Conservation (phyloP, 352 stramenopile genomes). For the Peronospora farinosa region DNA sequence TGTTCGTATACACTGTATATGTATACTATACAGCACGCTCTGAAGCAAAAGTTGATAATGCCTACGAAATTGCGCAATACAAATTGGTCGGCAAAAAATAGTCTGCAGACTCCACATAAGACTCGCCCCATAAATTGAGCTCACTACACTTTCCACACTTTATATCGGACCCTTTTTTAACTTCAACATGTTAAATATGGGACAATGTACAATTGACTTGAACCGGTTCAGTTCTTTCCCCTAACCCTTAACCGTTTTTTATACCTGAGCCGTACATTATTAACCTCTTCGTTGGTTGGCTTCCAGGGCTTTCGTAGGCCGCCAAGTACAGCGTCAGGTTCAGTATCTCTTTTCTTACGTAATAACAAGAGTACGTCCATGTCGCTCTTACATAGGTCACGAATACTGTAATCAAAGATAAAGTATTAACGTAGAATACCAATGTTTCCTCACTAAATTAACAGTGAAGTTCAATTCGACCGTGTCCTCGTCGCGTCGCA, state of each 20-base stretch:
- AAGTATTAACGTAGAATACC: conserved; percentile 1
- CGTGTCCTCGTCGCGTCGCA: conserved; percentile 93
- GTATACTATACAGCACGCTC: conserved; percentile 23
- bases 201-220: not conserved
- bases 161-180: not conserved
- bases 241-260: conserved; percentile 17
- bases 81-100: conserved; percentile 21
- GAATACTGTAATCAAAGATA: no score
- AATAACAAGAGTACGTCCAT: conserved; percentile 75
- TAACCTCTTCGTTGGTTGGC: conserved; percentile 24
- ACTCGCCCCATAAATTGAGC: conserved; percentile 4
- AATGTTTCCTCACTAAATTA: conserved; percentile 2
- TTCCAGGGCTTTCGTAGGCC: conserved; percentile 1
- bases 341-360: conserved; percentile 82
- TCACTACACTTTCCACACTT: not conserved
- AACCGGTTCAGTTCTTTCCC: not conserved
- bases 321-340: not conserved
- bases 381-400: conserved; percentile 1
- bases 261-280: conserved; percentile 11
- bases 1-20: conserved; percentile 3
- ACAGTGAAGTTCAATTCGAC: conserved; percentile 93
- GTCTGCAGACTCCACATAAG: conserved; percentile 28
- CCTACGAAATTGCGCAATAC: conserved; percentile 23
- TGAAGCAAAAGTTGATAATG: conserved; percentile 26
- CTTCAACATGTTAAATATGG: not conserved